Percentiles rank a stretch among this genome's conserved stretches.
These are phyloP conservation scores for Berberis vulgaris DNA, from an alignment of 164 flowering plant genomes.

Conservation along the genomic window DNA sequence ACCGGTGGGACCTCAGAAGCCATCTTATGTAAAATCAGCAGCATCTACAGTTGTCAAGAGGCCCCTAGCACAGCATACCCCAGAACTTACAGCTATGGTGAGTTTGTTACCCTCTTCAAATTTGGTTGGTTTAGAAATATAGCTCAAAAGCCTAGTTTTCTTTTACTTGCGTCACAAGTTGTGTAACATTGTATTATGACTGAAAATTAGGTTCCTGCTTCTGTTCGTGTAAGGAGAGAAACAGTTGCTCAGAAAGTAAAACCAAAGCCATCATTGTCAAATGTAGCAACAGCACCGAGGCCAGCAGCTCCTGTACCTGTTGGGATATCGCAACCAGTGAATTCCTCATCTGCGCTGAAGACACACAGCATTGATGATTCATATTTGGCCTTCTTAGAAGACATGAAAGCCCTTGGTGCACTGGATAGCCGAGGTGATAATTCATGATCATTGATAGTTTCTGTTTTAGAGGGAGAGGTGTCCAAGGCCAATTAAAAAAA, in stretches of 20 bases:
- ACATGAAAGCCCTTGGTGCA: slow-evolving; percentile 98
- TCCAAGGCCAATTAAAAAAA: no score
- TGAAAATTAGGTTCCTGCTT: slow-evolving; percentile 78
- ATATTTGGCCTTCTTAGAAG: slow-evolving; percentile 86
- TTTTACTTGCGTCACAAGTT: background rate
- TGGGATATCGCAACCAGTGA: slow-evolving; percentile 29
- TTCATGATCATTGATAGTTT: background rate
- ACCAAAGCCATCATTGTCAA: slow-evolving; percentile 38
- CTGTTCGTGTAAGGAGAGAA: slow-evolving; percentile 96
- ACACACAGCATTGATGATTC: slow-evolving; percentile 87
- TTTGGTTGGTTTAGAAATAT: background rate
- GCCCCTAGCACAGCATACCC: slow-evolving; percentile 99
- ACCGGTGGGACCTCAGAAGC: slow-evolving; percentile 55
- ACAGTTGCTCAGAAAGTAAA: slow-evolving; percentile 57
- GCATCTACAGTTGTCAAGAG: slow-evolving; percentile 96
- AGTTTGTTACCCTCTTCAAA: slow-evolving; percentile 13
- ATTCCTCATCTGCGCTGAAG: slow-evolving; percentile 44
- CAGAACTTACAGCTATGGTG: slow-evolving; percentile 97
- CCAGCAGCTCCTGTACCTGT: slow-evolving; percentile 32
- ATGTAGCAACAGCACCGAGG: slow-evolving; percentile 17
- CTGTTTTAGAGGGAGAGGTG: no score
- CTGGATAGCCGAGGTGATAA: slow-evolving; percentile 50
- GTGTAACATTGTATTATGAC: background rate
- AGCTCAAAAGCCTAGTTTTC: background rate
- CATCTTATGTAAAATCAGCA: slow-evolving; percentile 93